Conservation (phyloP, 164 flowering plant species). For the Chloranthus sessilifolius region DNA sequence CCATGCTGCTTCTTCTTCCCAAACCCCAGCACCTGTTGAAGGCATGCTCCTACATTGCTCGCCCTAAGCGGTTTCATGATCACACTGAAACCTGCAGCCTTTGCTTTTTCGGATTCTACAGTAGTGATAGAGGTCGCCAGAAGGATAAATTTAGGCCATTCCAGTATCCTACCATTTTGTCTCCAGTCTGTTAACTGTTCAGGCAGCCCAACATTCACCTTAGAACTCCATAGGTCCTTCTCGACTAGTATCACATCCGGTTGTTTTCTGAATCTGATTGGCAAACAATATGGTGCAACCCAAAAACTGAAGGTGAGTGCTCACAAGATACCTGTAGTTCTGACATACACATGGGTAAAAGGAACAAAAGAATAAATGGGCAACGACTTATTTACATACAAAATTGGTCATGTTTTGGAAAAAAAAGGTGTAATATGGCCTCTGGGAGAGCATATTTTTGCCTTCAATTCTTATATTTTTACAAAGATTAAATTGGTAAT, state of each 20-base stretch:
- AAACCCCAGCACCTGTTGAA: slow-evolving; percentile 66
- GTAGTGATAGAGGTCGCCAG: slow-evolving; percentile 58
- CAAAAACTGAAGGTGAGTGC: slow-evolving; percentile 1
- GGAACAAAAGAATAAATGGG: too few species aligned
- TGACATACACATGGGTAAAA: too few species aligned
- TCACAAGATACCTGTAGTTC: too few species aligned
- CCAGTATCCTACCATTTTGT: slow-evolving; percentile 27
- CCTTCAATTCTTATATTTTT: too few species aligned
- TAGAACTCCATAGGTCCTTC: slow-evolving; percentile 68
- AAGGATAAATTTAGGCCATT: slow-evolving; percentile 60
- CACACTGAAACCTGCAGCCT: slow-evolving; percentile 67
- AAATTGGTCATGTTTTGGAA: too few species aligned
- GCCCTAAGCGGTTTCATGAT: slow-evolving; percentile 86
- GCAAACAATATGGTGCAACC: slow-evolving; percentile 4
- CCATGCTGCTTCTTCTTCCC: slow-evolving; percentile 48
- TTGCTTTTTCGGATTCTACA: slow-evolving; percentile 58
- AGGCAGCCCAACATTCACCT: slow-evolving; percentile 26
- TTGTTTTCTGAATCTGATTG: slow-evolving; percentile 33
- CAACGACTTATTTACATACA: too few species aligned
- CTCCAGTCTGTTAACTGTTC: slow-evolving; percentile 29
- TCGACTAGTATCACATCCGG: slow-evolving; percentile 76
- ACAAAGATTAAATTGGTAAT: too few species aligned
- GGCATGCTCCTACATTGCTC: slow-evolving; percentile 81
- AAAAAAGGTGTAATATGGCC: too few species aligned
- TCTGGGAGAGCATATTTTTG: too few species aligned